A percentile compares a stretch with the other conserved stretches of the same genome.
phyloP scores from a whole-genome alignment of 805 yeast species.

The Maudiozyma pseudohumilis region DNA sequence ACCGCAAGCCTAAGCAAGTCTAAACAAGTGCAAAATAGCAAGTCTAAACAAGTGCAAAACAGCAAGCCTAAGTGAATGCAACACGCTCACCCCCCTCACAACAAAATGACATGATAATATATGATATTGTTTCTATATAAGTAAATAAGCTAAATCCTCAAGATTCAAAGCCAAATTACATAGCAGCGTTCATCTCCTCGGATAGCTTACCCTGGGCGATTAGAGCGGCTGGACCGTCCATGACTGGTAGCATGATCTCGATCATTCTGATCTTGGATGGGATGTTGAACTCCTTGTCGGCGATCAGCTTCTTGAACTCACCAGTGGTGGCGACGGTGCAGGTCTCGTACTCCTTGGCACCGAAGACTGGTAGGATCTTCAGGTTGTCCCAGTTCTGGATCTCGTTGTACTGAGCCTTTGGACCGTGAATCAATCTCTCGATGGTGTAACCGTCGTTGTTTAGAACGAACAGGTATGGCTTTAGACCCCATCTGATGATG shows the following conservation, averaged over 20 bases:
- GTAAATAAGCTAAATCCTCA: background rate
- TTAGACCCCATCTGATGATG: constrained; percentile 1
- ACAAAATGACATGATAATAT: constrained; percentile 27
- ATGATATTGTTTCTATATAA: background rate
- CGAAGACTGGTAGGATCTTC: background rate
- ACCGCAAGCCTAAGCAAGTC: no score
- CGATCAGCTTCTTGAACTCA: constrained; percentile 44
- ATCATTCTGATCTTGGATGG: constrained; percentile 41
- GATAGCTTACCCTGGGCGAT: constrained; percentile 56
- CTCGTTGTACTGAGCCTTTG: constrained; percentile 2
- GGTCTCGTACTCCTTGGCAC: constrained; percentile 3
- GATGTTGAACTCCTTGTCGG: constrained; percentile 33
- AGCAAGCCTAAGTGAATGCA: no score
- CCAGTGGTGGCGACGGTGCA: constrained; percentile 41
- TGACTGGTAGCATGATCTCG: constrained; percentile 55
- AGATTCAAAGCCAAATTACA: constrained; percentile 8
- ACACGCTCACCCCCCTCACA: no score
- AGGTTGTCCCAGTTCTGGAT: constrained; percentile 2
- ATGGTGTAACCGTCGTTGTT: constrained; percentile 4
- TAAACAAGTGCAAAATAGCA: no score
- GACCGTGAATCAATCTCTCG: constrained; percentile 3
- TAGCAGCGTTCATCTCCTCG: constrained; percentile 35
- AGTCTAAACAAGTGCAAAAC: no score
- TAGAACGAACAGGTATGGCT: constrained; percentile 3
- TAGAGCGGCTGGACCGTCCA: constrained; percentile 61